Conservation (phyloP, 441 rosid genomes). For the Croton laevigatus region DNA sequence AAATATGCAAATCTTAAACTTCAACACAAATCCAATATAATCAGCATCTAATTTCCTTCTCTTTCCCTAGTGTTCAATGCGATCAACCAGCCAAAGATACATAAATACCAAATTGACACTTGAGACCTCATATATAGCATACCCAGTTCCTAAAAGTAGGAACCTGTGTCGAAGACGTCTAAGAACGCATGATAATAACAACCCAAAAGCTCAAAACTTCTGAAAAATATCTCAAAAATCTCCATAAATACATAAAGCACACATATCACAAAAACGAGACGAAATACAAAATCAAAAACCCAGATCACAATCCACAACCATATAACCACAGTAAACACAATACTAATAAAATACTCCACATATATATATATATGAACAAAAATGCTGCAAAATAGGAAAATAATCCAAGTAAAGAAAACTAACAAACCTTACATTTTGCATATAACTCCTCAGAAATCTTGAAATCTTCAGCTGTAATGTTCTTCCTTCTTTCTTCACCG, state of each 20-base stretch:
- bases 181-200: background rate
- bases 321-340: background rate
- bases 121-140: background rate
- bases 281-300: background rate
- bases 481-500: too few species aligned
- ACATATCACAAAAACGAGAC: conserved; percentile 12
- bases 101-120: background rate
- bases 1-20: conserved; percentile 5
- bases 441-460: too few species aligned
- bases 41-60: conserved; percentile 6
- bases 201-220: background rate
- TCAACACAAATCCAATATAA: background rate
- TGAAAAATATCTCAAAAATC: background rate
- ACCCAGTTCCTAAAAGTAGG: conserved; percentile 9
- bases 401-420: too few species aligned
- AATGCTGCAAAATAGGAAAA: too few species aligned
- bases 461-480: too few species aligned
- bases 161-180: background rate
- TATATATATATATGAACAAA: too few species aligned
- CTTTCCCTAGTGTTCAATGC: background rate
- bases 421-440: too few species aligned
- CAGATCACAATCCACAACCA: conserved; percentile 8
- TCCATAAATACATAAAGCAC: background rate
- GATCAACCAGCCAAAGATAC: background rate
- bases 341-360: too few species aligned